Evolutionary conservation across 2,329 filamentous ascomycete species (phyloP), one percentile per base, ranked within the genome.

Genomic region (Hypoxylon sp.): DNA sequence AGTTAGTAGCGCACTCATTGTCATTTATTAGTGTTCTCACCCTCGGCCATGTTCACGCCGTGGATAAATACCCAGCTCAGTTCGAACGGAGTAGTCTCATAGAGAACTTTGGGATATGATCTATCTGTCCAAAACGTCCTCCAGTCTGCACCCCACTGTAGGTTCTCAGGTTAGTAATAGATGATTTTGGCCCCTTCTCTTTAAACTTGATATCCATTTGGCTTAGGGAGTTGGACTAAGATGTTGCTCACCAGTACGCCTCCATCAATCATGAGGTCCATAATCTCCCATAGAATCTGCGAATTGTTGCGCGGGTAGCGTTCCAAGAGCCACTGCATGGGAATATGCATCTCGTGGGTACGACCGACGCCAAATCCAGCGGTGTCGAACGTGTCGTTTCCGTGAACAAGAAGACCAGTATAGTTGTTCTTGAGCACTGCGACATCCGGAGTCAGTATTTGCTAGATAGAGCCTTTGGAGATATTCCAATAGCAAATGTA

Each of bases 341-440:
- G 76, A 31, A 81, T 80, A 37, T 80, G 77, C 60, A 81, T 74
- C 63, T 83, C 81, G 37, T 82, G 81, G n/a, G 79, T 76, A 2
- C 81, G 75, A 4, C 73, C 77, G 27, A 69, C 76, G 30, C 81
- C 81, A 75, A 73, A 77, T 40, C 75, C 77, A 70, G 70, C 76
- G 55, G 73, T 71, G 62, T 83, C 80, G 30, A 85, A 82, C 2
- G 79, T 74, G 62, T 85, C 82, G 2, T 81, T 80, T 0, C 77
- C 73, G 31, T 84, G 82, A 46, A 79, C 80, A 14, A 85, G 74
- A 58, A 86, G 83, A 0, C 88, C 87, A 1, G 82, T 83, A 49
- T 82, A 84, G 69, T 88, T 83, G 61, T 88, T 76, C 57, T 80
- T 77, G 10, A 90, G 80, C 87, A 90, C 64, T 67, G 33, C 2